Evolutionary conservation across 192 early-diverging fungal genomes (phyloP).

Genomic region (Chytriomyces confervae): DNA sequence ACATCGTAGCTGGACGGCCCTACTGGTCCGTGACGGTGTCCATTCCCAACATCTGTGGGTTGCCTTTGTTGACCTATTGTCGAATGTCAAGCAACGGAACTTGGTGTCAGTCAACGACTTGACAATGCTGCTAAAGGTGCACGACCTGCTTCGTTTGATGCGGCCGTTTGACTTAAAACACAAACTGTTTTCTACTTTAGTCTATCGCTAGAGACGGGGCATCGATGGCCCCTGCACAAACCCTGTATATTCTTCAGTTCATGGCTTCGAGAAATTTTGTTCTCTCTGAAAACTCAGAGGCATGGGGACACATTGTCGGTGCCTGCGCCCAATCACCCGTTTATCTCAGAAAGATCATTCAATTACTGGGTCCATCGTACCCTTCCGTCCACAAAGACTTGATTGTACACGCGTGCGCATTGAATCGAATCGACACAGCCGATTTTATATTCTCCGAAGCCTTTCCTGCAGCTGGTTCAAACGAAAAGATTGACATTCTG

Average conservation of each 20-base stretch:
- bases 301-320: neutral
- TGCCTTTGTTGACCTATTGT: neutral
- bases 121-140: neutral
- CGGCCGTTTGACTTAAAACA: neutral
- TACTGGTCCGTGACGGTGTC: too few species aligned
- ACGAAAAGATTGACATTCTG: too few species aligned
- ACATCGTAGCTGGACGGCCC: too few species aligned
- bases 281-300: neutral
- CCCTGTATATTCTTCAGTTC: neutral
- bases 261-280: neutral
- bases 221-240: neutral
- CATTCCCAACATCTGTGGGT: neutral
- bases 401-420: neutral
- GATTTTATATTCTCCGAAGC: neutral
- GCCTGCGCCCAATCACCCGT: neutral
- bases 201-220: neutral
- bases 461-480: neutral
- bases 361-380: neutral
- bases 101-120: neutral
- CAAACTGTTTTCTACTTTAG: too few species aligned
- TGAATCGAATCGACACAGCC: neutral
- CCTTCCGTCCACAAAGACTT: neutral
- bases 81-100: neutral
- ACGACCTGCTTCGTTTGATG: neutral
- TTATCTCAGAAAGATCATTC: neutral